These are phyloP conservation scores for Vigna mungo DNA, from an alignment of 306 rosid species.

Conservation along the genomic window DNA sequence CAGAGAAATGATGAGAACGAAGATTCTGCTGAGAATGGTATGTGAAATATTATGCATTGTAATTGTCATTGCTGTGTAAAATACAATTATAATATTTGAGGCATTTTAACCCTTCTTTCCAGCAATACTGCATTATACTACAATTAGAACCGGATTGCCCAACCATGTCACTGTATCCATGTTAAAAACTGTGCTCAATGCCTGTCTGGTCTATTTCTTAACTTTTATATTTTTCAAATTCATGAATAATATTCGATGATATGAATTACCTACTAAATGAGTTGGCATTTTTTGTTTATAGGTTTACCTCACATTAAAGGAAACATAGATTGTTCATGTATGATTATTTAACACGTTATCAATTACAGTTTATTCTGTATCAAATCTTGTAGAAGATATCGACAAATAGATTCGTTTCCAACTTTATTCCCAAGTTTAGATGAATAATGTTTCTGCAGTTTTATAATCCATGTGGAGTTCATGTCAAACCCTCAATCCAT, in stretches of 20 bases:
- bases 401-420: background rate
- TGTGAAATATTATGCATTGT: constrained; percentile 46
- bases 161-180: constrained; percentile 20
- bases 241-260: constrained; percentile 26
- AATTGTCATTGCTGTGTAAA: constrained; percentile 45
- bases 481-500: background rate
- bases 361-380: background rate
- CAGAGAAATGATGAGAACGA: constrained; percentile 66
- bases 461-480: background rate
- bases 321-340: background rate
- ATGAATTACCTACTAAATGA: constrained; percentile 6
- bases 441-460: background rate
- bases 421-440: constrained; percentile 16
- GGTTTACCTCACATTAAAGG: background rate
- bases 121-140: constrained; percentile 46
- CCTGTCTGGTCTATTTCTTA: background rate
- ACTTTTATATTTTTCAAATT: constrained; percentile 21
- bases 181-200: constrained; percentile 32
- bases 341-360: background rate
- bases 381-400: background rate
- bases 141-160: constrained; percentile 34
- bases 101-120: constrained; percentile 46
- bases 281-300: background rate
- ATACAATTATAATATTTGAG: constrained; percentile 49
- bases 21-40: constrained; percentile 61